Base-by-base conservation (phyloP, 179 eudicot species). In the Sideroxylon spinosum region DNA sequence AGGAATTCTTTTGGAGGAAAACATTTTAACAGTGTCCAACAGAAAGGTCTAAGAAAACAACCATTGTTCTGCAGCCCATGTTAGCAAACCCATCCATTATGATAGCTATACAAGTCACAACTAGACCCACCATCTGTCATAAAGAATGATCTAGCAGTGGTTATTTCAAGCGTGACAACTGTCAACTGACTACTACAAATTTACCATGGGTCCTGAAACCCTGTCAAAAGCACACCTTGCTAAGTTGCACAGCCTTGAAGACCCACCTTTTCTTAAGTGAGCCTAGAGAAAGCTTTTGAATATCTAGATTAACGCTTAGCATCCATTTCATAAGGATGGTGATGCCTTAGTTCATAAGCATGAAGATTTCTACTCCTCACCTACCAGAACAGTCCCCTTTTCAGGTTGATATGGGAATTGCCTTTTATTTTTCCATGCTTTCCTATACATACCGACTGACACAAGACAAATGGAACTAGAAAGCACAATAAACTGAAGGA, bases 241-340 rank as follows among this genome's bases (percentile, higher is more conserved):
- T 9, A 23, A 10, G 14, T 63, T 23, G 32, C 67, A 11, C 67
- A 63, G 67, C 32, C 37, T 63, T 63, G 29, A 63, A 14, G 14
- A 63, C 5, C 67, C 67, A 10, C 16, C 29, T 25, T 63, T 63
- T 63, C 67, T 63, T 63, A 25, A 28, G 63, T 22, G 2, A 55
- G 49, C 75, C 46, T 72, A 44, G 10, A 26, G 28, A 23, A 52
- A 17, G n/a, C 12, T 52, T 71, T 52, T 55, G 63, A 26, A 72
- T 12, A 25, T 72, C 75, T 26, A 72, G 48, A 59, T 52, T 53
- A 25, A 49, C 23, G 69, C 48, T 17, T 48, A 25, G 61, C 23
- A 76, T 76, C n/a, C 65, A 64, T 76, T 76, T 23, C 8, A 62
- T 6, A 10, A 48, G 59, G 49, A 25, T 64, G 60, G 55, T 25